Evolutionary conservation across 1,139 yeast species (phyloP).

Genomic region (Suhomyces coccinellae): DNA sequence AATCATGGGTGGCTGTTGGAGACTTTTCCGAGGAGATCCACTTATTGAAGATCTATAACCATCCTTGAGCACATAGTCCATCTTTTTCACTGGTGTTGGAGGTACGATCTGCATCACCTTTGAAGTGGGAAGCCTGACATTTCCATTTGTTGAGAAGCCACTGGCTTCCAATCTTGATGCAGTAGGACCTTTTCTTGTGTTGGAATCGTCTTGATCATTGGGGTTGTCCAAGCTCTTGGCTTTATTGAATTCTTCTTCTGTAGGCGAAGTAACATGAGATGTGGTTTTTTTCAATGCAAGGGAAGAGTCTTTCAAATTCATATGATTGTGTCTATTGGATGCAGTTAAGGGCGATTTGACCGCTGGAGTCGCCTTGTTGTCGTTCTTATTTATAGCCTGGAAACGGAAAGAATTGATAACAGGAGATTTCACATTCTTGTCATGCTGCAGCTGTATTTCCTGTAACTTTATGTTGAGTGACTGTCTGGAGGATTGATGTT

Average conservation of each 20-base stretch:
- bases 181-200: not conserved
- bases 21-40: slow-evolving; percentile 11
- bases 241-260: not conserved
- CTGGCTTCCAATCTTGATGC: slow-evolving; percentile 9
- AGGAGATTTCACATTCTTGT: slow-evolving; percentile 11
- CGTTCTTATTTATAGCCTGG: not conserved
- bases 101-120: slow-evolving; percentile 52
- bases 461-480: slow-evolving; percentile 37
- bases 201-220: not conserved
- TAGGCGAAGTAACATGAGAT: slow-evolving; percentile 2
- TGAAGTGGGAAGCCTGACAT: slow-evolving; percentile 49
- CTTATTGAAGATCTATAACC: slow-evolving; percentile 6
- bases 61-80: slow-evolving; percentile 39
- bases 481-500: slow-evolving; percentile 42
- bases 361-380: not conserved
- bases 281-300: slow-evolving; percentile 38
- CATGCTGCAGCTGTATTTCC: slow-evolving; percentile 20
- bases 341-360: slow-evolving; percentile 7
- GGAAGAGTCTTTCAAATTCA: slow-evolving; percentile 46
- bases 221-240: not conserved
- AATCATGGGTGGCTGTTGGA: slow-evolving; percentile 5
- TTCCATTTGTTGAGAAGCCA: slow-evolving; percentile 55
- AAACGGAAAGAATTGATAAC: slow-evolving; percentile 9
- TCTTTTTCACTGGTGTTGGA: slow-evolving; percentile 66
- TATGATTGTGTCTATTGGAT: slow-evolving; percentile 33